Base-by-base conservation (phyloP, 78 protist genomes). In the Parvularia atlantis region DNA sequence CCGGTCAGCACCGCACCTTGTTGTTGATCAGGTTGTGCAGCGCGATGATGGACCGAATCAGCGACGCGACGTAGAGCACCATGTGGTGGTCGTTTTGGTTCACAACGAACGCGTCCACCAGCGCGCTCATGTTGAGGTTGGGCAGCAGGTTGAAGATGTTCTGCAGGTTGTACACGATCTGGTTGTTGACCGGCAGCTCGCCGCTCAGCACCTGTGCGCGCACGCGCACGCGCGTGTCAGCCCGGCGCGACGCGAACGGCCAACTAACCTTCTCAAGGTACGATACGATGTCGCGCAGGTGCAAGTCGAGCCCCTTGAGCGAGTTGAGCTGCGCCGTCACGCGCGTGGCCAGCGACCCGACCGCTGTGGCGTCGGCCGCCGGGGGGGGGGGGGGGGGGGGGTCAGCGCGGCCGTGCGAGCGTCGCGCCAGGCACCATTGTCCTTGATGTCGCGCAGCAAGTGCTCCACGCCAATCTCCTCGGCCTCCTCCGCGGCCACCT, bases 381-480 rank as follows among this genome's bases (percentile, higher is more conserved):
- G 35, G 16, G 60, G 19, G 13, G 16, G 36, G 5, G 39, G 39
- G 53, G 39, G 19, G 16, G 58, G 40, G 16, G 54, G 70, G n/a
- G 53, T 3, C 24, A 24, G 46, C 28, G n/a, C 4, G 46, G 3
- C 28, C 24, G 66, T 3, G 19, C 3, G n/a, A 11, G 17, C 4
- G n/a, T 19, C 13, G 19, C 28, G 19, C 30, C 7, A 16, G 24
- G 40, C 5, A 74, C 72, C 43, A 92, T 64, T 74, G 80, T 92
- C 96, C 76, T 86, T 83, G 60, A 95, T 71, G 73, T 91, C 93
- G 28, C 93, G 90, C 40, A 96, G 84, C 53, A 96, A 77, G 71
- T 96, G 99, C 73, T 94, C 99, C 37, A 96, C 96, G n/a, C 99
- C 97, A 56, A 96, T 82, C 71, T 93, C 97, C 69, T 91, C 99